Conservation (phyloP, 2,329 filamentous ascomycete species). For the Nemania serpens region DNA sequence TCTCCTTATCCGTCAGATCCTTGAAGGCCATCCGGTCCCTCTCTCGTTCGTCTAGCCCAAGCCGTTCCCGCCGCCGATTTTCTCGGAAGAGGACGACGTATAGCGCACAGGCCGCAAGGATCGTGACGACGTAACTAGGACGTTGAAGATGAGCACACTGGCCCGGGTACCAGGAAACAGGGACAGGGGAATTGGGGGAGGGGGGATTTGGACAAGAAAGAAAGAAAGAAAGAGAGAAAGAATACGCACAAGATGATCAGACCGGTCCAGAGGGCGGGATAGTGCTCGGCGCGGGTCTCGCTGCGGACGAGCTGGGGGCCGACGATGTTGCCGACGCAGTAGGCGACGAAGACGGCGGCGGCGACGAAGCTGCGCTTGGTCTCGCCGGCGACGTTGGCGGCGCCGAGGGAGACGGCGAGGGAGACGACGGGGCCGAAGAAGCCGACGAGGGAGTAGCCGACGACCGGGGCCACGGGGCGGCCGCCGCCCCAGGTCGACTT, state of each 20-base stretch:
- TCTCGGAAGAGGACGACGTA: slow-evolving; percentile 64
- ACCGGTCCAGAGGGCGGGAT: background rate
- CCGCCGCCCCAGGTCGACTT: slow-evolving; percentile 63
- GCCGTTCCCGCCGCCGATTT: slow-evolving; percentile 56
- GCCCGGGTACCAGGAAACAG: background rate
- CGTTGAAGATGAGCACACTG: background rate
- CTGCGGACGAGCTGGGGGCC: slow-evolving; percentile 73
- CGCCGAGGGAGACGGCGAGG: slow-evolving; percentile 55
- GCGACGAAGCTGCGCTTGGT: slow-evolving; percentile 82
- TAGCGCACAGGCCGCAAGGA: slow-evolving; percentile 58
- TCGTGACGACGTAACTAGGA: slow-evolving; percentile 69
- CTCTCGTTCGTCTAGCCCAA: slow-evolving; percentile 62
- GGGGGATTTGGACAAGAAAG: no score
- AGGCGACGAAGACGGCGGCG: slow-evolving; percentile 74
- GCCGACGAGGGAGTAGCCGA: slow-evolving; percentile 73
- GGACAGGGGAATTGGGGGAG: no score
- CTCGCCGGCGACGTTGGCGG: slow-evolving; percentile 73
- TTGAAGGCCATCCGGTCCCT: slow-evolving; percentile 68
- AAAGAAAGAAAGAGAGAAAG: no score
- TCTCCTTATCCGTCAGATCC: slow-evolving; percentile 71
- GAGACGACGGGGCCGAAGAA: slow-evolving; percentile 75
- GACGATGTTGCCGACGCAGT: slow-evolving; percentile 75
- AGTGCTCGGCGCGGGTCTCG: slow-evolving; percentile 55
- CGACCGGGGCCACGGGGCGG: slow-evolving; percentile 67
- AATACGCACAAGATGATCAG: background rate